A percentile compares a stretch with the other conserved stretches of the same genome.
These are phyloP conservation scores for Metschnikowia cubensis DNA, from an alignment of 805 yeast genomes.

Conservation along the genomic window DNA sequence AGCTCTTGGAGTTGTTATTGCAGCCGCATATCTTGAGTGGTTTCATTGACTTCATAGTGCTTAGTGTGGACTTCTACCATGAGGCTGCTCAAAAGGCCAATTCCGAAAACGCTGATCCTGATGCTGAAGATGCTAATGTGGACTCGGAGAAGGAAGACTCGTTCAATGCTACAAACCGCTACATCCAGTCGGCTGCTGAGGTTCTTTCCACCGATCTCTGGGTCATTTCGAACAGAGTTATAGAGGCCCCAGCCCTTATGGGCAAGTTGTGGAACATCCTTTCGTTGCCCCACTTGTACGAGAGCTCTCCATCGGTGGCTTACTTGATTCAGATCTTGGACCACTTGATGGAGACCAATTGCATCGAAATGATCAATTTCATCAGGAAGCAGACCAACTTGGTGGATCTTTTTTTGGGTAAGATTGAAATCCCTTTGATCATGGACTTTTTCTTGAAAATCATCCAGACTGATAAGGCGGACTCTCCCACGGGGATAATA, in stretches of 20 bases:
- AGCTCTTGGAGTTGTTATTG: conserved; percentile 72
- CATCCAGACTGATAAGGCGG: conserved; percentile 90
- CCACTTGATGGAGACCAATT: conserved; percentile 65
- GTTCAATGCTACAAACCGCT: conserved; percentile 21
- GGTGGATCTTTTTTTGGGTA: conserved; percentile 76
- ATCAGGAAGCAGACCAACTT: conserved; percentile 63
- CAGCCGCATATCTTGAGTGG: conserved; percentile 70
- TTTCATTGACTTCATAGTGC: conserved; percentile 63
- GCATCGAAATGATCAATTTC: conserved; percentile 63
- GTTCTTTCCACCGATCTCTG: conserved; percentile 39
- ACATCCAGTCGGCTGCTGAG: conserved; percentile 39
- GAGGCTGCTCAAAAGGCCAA: conserved; percentile 23
- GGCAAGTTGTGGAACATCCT: conserved; percentile 40
- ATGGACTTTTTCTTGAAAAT: conserved; percentile 90
- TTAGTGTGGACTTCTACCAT: conserved; percentile 44
- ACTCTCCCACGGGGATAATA: conserved; percentile 81
- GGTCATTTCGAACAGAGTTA: conserved; percentile 40
- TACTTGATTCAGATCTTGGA: conserved; percentile 65
- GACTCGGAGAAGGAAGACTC: background rate
- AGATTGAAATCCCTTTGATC: conserved; percentile 87
- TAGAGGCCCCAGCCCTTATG: conserved; percentile 40
- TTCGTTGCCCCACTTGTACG: conserved; percentile 27
- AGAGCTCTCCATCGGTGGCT: conserved; percentile 37
- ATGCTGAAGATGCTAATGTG: background rate
- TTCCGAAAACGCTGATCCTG: conserved; percentile 10